These are phyloP conservation scores for Dictyostelium capitatum DNA, from an alignment of 78 protist species.

Conservation along the genomic window DNA sequence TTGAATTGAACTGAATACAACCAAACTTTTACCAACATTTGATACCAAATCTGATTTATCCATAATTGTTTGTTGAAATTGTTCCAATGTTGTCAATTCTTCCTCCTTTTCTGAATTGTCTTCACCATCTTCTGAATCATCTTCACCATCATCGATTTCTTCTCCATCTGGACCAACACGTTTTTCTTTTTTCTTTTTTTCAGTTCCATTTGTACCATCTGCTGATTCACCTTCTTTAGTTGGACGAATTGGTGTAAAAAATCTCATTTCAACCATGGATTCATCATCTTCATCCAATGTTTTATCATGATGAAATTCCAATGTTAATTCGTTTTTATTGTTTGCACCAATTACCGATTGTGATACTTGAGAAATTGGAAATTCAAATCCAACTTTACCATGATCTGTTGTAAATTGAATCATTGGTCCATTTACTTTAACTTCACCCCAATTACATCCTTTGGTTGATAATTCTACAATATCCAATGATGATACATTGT, in stretches of 20 bases:
- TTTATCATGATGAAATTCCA: slow-evolving; percentile 48
- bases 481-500: slow-evolving; percentile 24
- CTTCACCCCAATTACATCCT: slow-evolving; percentile 74
- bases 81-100: neutral
- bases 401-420: slow-evolving; percentile 21
- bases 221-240: neutral
- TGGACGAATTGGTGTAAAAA: slow-evolving; percentile 44
- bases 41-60: slow-evolving; percentile 55
- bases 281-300: slow-evolving; percentile 56
- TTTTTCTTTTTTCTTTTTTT: neutral
- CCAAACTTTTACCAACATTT: slow-evolving; percentile 67
- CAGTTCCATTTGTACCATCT: neutral
- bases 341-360: slow-evolving; percentile 50
- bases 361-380: slow-evolving; percentile 62
- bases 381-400: slow-evolving; percentile 59
- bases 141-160: slow-evolving; percentile 21
- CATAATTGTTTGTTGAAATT: slow-evolving; percentile 39
- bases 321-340: slow-evolving; percentile 52
- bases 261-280: slow-evolving; percentile 26
- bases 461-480: slow-evolving; percentile 43
- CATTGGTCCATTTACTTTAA: slow-evolving; percentile 27
- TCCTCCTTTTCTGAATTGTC: neutral
- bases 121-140: neutral
- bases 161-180: neutral
- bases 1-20: slow-evolving; percentile 37